Conservation (phyloP, 208 protist genomes). For the Leptomonas pyrrhocoris region DNA sequence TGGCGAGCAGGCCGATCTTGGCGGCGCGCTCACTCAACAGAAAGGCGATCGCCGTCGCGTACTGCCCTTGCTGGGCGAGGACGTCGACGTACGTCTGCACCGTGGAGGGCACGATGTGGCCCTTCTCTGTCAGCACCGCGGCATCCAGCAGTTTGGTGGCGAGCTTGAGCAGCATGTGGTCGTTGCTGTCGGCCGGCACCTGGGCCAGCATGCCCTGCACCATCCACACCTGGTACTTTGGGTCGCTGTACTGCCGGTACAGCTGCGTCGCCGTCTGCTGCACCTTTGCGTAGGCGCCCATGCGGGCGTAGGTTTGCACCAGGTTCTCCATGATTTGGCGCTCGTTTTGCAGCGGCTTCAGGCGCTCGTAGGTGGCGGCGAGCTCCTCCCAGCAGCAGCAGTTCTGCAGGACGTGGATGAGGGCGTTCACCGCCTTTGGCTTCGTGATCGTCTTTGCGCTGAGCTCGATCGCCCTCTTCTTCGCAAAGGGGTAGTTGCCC, state of each 20-base stretch:
- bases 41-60: constrained; percentile 61
- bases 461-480: constrained; percentile 52
- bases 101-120: constrained; percentile 56
- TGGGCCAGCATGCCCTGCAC: constrained; percentile 82
- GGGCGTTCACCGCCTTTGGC: constrained; percentile 58
- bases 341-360: constrained; percentile 61
- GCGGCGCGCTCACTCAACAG: constrained; percentile 60
- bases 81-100: constrained; percentile 82
- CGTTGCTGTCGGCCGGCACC: constrained; percentile 63
- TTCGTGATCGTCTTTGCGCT: constrained; percentile 54
- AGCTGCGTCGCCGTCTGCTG: constrained; percentile 69
- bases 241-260: constrained; percentile 61
- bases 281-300: constrained; percentile 73
- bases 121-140: constrained; percentile 67
- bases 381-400: constrained; percentile 76
- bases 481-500: constrained; percentile 39
- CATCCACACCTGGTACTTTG: constrained; percentile 82
- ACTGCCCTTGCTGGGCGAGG: constrained; percentile 69
- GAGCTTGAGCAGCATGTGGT: constrained; percentile 77
- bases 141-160: constrained; percentile 70
- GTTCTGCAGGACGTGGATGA: constrained; percentile 74
- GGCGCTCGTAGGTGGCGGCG: constrained; percentile 62
- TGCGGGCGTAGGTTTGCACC: constrained; percentile 78
- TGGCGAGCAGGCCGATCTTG: constrained; percentile 70
- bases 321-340: constrained; percentile 68